These are phyloP conservation scores for Pseudocercospora vitis DNA, from an alignment of 2,329 filamentous ascomycete genomes.

Conservation along the genomic window DNA sequence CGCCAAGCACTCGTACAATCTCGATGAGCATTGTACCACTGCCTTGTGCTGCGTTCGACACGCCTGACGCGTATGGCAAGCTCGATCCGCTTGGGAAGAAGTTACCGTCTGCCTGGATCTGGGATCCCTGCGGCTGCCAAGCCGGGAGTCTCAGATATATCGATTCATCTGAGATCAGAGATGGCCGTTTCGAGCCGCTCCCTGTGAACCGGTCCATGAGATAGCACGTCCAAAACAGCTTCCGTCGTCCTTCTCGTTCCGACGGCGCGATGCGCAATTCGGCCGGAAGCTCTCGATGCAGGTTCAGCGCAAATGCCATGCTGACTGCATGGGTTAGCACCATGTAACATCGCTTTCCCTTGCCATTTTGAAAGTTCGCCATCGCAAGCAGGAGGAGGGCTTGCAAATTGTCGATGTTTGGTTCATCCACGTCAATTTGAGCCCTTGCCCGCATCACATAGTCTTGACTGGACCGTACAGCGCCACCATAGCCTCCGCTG, in stretches of 20 bases:
- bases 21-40: slow-evolving; percentile 81
- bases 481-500: slow-evolving; percentile 64
- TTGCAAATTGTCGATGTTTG: slow-evolving; percentile 75
- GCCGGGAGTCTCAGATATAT: slow-evolving; percentile 74
- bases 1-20: slow-evolving; percentile 77
- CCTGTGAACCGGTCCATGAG: slow-evolving; percentile 80
- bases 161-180: slow-evolving; percentile 74
- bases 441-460: slow-evolving; percentile 68
- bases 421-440: slow-evolving; percentile 76
- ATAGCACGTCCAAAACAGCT: slow-evolving; percentile 89
- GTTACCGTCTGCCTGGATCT: slow-evolving; percentile 69
- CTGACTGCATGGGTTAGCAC: slow-evolving; percentile 74
- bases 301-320: slow-evolving; percentile 78
- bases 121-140: slow-evolving; percentile 64
- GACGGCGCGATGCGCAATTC: slow-evolving; percentile 62
- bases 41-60: slow-evolving; percentile 68
- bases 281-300: slow-evolving; percentile 72
- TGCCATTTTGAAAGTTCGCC: slow-evolving; percentile 73
- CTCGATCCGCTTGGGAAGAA: slow-evolving; percentile 80
- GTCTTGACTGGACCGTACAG: slow-evolving; percentile 68
- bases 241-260: slow-evolving; percentile 73
- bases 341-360: slow-evolving; percentile 86
- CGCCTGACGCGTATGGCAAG: slow-evolving; percentile 47
- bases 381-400: slow-evolving; percentile 72
- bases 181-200: slow-evolving; percentile 77